A percentile compares a stretch with the other conserved stretches of the same genome.
These are phyloP conservation scores for Sordariomycetes sp. DNA, from an alignment of 2,329 filamentous ascomycete species.

Conservation along the genomic window DNA sequence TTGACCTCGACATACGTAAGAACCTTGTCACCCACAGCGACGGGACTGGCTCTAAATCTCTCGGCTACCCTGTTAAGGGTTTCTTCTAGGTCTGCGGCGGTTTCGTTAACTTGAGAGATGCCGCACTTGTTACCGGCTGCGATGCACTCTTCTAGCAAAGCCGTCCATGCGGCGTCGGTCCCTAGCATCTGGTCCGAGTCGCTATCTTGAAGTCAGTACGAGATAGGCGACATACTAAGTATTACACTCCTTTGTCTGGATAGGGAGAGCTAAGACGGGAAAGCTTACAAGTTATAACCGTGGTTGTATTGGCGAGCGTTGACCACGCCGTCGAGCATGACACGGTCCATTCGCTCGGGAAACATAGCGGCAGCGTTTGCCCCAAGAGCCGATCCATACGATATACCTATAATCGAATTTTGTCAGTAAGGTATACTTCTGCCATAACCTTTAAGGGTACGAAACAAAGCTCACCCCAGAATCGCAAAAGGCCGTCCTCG, in stretches of 20 bases:
- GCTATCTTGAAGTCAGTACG: neutral
- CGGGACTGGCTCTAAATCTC: slow-evolving; percentile 26
- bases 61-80: slow-evolving; percentile 27
- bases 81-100: slow-evolving; percentile 24
- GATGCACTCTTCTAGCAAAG: neutral
- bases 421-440: neutral
- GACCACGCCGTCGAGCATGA: slow-evolving; percentile 25
- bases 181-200: slow-evolving; percentile 11
- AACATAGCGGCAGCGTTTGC: slow-evolving; percentile 27
- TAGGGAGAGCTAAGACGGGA: neutral
- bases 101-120: slow-evolving; percentile 37
- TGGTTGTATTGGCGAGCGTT: slow-evolving; percentile 19
- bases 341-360: slow-evolving; percentile 24
- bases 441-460: neutral
- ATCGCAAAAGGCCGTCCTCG: slow-evolving; percentile 24
- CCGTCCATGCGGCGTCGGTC: neutral
- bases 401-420: slow-evolving; percentile 18
- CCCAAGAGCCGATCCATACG: slow-evolving; percentile 28
- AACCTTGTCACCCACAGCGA: slow-evolving; percentile 26
- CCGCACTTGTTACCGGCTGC: neutral
- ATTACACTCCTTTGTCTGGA: too few relatives aligned
- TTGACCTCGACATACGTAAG: slow-evolving; percentile 37
- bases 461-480: slow-evolving; percentile 16
- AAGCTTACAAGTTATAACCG: neutral
- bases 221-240: too few relatives aligned